Conservation (phyloP, 208 protist genomes). For the Balamuthia mandrillaris region DNA sequence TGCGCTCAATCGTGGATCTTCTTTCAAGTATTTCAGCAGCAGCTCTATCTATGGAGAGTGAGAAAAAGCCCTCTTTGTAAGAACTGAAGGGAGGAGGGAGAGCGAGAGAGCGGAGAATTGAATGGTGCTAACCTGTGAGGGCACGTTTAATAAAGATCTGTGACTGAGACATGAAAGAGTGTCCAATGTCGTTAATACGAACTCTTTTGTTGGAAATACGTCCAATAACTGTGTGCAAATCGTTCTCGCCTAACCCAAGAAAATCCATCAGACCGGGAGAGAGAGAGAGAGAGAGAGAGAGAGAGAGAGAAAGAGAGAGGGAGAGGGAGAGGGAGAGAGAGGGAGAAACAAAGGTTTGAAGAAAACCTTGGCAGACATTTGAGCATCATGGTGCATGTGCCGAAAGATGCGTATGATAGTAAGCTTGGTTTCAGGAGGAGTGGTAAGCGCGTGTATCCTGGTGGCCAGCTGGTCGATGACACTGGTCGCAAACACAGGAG, state of each 20-base stretch:
- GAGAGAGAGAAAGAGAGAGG: neutral
- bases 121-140: too few relatives aligned
- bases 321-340: too few relatives aligned
- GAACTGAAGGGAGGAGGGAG: too few relatives aligned
- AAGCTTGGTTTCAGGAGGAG: neutral
- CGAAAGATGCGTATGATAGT: slow-evolving; percentile 4
- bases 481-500: slow-evolving; percentile 5
- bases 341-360: too few relatives aligned
- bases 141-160: neutral
- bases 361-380: neutral
- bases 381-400: neutral
- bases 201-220: neutral
- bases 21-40: too few relatives aligned
- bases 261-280: too few relatives aligned
- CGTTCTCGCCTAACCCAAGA: neutral
- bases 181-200: neutral
- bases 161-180: neutral
- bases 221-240: neutral
- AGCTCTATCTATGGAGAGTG: too few relatives aligned
- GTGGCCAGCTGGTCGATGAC: neutral
- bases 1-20: too few relatives aligned
- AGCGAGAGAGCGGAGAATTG: too few relatives aligned
- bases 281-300: neutral
- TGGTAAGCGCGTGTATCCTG: slow-evolving; percentile 5
- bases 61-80: too few relatives aligned